These are phyloP conservation scores for Fusarium caatingaense DNA, from an alignment of 2,329 filamentous ascomycete species.

Conservation along the genomic window DNA sequence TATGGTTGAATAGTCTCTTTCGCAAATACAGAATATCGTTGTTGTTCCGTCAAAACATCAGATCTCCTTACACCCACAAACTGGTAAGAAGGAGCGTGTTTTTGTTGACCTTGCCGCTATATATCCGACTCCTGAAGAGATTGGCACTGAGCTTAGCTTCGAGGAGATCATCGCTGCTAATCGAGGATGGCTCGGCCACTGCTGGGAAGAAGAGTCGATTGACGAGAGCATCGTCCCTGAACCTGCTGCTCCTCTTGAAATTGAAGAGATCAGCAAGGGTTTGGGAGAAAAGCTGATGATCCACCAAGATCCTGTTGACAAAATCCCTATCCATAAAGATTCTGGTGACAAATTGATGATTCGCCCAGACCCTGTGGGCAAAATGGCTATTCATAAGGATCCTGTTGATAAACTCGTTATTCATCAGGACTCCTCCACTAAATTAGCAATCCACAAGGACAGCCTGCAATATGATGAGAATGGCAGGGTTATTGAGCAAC, in stretches of 20 bases:
- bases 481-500: slow-evolving; percentile 60
- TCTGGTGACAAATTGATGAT: slow-evolving; percentile 33
- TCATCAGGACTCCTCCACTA: slow-evolving; percentile 40
- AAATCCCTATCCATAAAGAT: slow-evolving; percentile 6
- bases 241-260: slow-evolving; percentile 43
- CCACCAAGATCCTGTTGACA: slow-evolving; percentile 46
- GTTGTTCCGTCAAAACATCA: slow-evolving; percentile 79
- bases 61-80: slow-evolving; percentile 84
- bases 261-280: slow-evolving; percentile 48
- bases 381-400: slow-evolving; percentile 25
- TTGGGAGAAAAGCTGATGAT: slow-evolving; percentile 43
- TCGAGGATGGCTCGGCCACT: slow-evolving; percentile 74
- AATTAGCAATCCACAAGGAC: slow-evolving; percentile 45
- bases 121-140: slow-evolving; percentile 80
- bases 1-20: slow-evolving; percentile 64
- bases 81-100: slow-evolving; percentile 84
- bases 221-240: slow-evolving; percentile 51
- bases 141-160: slow-evolving; percentile 83
- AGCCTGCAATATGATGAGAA: slow-evolving; percentile 67
- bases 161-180: slow-evolving; percentile 88
- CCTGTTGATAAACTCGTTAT: slow-evolving; percentile 16
- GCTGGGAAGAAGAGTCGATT: slow-evolving; percentile 63
- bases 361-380: slow-evolving; percentile 22
- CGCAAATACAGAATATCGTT: slow-evolving; percentile 73
- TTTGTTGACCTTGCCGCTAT: slow-evolving; percentile 88